Evolutionary conservation across 495 filamentous ascomycete genomes (phyloP).

Genomic region (Penicillium canescens): DNA sequence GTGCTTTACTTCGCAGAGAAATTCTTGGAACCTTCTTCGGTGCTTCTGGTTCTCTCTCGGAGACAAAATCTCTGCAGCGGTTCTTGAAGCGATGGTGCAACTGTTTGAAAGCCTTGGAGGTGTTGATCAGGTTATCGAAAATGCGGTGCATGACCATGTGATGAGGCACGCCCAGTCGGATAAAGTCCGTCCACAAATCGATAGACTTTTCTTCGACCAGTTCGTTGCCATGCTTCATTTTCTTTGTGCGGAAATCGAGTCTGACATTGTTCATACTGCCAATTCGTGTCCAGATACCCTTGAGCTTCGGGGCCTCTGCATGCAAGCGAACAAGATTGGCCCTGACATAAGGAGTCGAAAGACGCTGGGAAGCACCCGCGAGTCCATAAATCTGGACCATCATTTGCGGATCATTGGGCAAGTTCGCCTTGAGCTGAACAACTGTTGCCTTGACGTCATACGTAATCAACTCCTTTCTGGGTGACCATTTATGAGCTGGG

Average conservation of each 20-base stretch:
- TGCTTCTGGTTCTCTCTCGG: slow-evolving; percentile 76
- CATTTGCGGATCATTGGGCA: slow-evolving; percentile 84
- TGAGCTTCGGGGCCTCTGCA: slow-evolving; percentile 79
- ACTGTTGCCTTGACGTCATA: slow-evolving; percentile 77
- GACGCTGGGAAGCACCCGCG: slow-evolving; percentile 80
- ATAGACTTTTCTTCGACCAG: slow-evolving; percentile 76
- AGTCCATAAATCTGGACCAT: slow-evolving; percentile 86
- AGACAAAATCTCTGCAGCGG: slow-evolving; percentile 80
- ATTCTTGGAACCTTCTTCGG: slow-evolving; percentile 85
- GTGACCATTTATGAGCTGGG: slow-evolving; percentile 26
- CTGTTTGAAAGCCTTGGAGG: slow-evolving; percentile 81
- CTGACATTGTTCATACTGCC: slow-evolving; percentile 78
- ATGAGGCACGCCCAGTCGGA: slow-evolving; percentile 89
- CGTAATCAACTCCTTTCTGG: slow-evolving; percentile 66
- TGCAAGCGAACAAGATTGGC: slow-evolving; percentile 79
- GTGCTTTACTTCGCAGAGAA: slow-evolving; percentile 73
- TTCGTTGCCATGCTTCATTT: slow-evolving; percentile 60
- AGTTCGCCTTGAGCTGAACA: slow-evolving; percentile 81
- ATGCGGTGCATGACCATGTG: slow-evolving; percentile 88
- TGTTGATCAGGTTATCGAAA: slow-evolving; percentile 88
- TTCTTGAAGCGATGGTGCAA: slow-evolving; percentile 89
- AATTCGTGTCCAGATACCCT: slow-evolving; percentile 79
- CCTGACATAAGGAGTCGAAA: slow-evolving; percentile 75
- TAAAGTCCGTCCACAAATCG: slow-evolving; percentile 81
- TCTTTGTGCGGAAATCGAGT: slow-evolving; percentile 75